Conservation (phyloP, 1,139 yeast species). For the Hemisphaericaspora subhashii region DNA sequence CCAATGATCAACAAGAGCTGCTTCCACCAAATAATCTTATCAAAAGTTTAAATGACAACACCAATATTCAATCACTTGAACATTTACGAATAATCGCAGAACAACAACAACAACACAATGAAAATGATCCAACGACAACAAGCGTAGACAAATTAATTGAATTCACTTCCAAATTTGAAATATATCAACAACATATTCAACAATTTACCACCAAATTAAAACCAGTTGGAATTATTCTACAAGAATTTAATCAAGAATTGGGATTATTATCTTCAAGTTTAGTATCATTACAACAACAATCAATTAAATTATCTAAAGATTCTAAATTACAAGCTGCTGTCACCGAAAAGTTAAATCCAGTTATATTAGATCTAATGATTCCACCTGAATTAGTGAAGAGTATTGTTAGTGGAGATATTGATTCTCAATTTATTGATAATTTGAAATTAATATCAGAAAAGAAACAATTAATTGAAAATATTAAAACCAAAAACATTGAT, state of each 20-base stretch:
- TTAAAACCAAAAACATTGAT: conserved; percentile 23
- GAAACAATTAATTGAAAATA: conserved; percentile 41
- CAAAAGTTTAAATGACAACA: background rate
- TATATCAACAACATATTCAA: conserved; percentile 36
- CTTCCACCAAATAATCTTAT: background rate
- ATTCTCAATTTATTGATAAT: conserved; percentile 58
- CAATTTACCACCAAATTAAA: conserved; percentile 35
- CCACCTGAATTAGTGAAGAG: conserved; percentile 66
- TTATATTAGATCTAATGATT: conserved; percentile 69
- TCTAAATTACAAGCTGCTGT: conserved; percentile 54
- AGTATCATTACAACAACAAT: conserved; percentile 54
- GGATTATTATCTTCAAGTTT: conserved; percentile 62
- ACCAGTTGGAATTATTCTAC: conserved; percentile 43
- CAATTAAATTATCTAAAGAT: conserved; percentile 30
- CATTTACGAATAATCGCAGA: conserved; percentile 10
- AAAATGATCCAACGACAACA: background rate
- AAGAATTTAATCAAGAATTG: conserved; percentile 57
- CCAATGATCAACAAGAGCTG: background rate
- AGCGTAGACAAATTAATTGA: conserved; percentile 7
- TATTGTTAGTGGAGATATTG: conserved; percentile 42
- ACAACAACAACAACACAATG: conserved; percentile 2
- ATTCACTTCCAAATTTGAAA: conserved; percentile 22
- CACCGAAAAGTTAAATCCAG: conserved; percentile 63
- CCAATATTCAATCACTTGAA: conserved; percentile 8
- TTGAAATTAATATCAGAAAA: conserved; percentile 58